Base-by-base conservation (phyloP, 768 basidiomycete genomes). In the Collybia mongolica region DNA sequence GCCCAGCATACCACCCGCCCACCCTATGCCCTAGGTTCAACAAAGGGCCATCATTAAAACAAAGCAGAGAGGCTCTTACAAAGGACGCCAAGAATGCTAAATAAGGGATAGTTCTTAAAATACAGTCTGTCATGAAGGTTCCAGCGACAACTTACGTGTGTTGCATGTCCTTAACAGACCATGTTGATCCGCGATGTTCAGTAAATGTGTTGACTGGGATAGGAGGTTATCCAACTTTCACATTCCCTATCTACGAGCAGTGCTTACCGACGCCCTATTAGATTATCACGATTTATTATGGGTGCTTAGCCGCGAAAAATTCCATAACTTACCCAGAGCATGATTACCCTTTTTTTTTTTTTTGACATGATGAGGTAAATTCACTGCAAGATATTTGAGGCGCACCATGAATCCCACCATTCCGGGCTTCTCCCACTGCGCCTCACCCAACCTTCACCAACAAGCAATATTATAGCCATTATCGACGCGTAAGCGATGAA, bases 131-230 rank as follows among this genome's bases (percentile, higher is more conserved):
- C n/a, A 39, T 37, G 35, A 8, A 29, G 12, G 17, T 37, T n/a
- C 12, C 37, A 52, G 41, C 23, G 38, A 5, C 20, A 75, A 9
- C 88, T 55, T 61, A 91, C 84, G 91, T 93, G 66, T 96, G 93
- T 60, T 95, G 93, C 90, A 94, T 89, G 65, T 96, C 94, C 65
- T 96, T 94, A 46, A 86, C 87, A 2, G 84, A 88, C 94, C 94
- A 96, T 0, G 59, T 65, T 17, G 76, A 76, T 6, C 90, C 90
- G 43, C 83, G 88, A 63, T 97, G 93, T 61, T 93, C 90, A 0
- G 93, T 95, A 63, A 96, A 95, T 0, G 93, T 95, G 57, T 97
- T 96, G 49, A 97, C 87, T 82, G 58, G 49, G 65, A 5, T 39
- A 20, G 22, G 29, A 20, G 43, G 12, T 20, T 35, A 45, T 5